Conservation (phyloP, 2,329 filamentous ascomycete genomes). For the Thielaviopsis musarum region DNA sequence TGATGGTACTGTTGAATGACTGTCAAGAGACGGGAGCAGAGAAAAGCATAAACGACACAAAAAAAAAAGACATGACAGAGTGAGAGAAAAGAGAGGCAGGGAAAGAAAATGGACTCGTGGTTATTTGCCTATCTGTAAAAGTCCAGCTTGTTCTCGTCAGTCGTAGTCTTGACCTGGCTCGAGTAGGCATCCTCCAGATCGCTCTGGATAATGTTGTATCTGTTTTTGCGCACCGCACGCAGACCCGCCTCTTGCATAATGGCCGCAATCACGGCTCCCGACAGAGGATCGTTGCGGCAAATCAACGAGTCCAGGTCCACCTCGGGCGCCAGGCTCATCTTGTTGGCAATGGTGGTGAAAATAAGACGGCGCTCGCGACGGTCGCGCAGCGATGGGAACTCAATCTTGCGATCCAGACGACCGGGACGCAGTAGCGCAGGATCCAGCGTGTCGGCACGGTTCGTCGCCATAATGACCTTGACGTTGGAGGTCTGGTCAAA, state of each 20-base stretch:
- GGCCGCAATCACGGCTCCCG: conserved; percentile 87
- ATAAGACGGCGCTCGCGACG: conserved; percentile 89
- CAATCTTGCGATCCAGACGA: conserved; percentile 93
- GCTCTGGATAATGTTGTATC: conserved; percentile 97
- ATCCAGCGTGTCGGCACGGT: conserved; percentile 92
- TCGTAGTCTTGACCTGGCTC: conserved; percentile 75
- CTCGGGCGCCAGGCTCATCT: conserved; percentile 94
- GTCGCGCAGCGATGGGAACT: conserved; percentile 90
- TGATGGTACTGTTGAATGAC: not conserved
- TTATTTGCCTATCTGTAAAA: conserved; percentile 58
- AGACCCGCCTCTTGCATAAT: conserved; percentile 99
- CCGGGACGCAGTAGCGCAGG: conserved; percentile 87
- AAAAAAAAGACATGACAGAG: not conserved
- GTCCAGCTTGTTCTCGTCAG: conserved; percentile 61
- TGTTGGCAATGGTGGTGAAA: conserved; percentile 88
- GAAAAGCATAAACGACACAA: not conserved
- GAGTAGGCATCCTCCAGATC: conserved; percentile 96
- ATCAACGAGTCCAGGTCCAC: conserved; percentile 94
- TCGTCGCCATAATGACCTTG: conserved; percentile 99
- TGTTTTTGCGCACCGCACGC: conserved; percentile 86
- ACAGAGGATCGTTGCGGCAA: conserved; percentile 87
- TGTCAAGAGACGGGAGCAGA: not conserved
- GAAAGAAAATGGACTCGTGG: not conserved
- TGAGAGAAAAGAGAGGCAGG: not conserved
- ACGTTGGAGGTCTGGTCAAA: conserved; percentile 98